These are phyloP conservation scores for Sordariomycetes sp. DNA, from an alignment of 2,329 filamentous ascomycete genomes.

Conservation along the genomic window DNA sequence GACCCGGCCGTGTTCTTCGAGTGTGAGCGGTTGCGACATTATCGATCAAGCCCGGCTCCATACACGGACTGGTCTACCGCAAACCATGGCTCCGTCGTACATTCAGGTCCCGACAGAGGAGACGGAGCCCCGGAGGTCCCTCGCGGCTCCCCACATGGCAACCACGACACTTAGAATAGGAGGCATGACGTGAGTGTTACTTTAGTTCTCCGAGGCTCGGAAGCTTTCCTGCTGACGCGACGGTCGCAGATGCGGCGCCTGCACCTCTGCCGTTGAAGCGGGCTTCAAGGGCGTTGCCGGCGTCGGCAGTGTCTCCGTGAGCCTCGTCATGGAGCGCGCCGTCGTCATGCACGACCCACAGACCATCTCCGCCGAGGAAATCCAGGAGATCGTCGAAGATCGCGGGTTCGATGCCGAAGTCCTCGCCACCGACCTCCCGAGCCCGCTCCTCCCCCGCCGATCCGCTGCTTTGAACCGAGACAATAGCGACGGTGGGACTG, in stretches of 20 bases:
- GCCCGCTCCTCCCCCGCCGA: slow-evolving; percentile 27
- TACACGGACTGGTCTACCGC: not conserved
- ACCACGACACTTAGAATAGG: slow-evolving; percentile 85
- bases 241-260: slow-evolving; percentile 69
- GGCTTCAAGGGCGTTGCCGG: slow-evolving; percentile 76
- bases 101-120: slow-evolving; percentile 32
- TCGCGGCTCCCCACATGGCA: slow-evolving; percentile 53
- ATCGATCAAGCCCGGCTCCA: not conserved
- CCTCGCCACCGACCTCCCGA: slow-evolving; percentile 66
- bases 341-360: slow-evolving; percentile 79
- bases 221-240: not conserved
- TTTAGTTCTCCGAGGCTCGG: slow-evolving; percentile 1
- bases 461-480: slow-evolving; percentile 19
- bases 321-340: slow-evolving; percentile 89
- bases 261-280: slow-evolving; percentile 87
- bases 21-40: not conserved
- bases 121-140: slow-evolving; percentile 12
- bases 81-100: slow-evolving; percentile 35
- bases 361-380: slow-evolving; percentile 57
- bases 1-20: not conserved
- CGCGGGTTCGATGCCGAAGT: slow-evolving; percentile 83
- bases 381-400: slow-evolving; percentile 82
- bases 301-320: slow-evolving; percentile 78
- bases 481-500: slow-evolving; percentile 23
- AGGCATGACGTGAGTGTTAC: slow-evolving; percentile 59